Evolutionary conservation across 345 rosid species (phyloP).

Genomic region (Eucalyptus decipiens): DNA sequence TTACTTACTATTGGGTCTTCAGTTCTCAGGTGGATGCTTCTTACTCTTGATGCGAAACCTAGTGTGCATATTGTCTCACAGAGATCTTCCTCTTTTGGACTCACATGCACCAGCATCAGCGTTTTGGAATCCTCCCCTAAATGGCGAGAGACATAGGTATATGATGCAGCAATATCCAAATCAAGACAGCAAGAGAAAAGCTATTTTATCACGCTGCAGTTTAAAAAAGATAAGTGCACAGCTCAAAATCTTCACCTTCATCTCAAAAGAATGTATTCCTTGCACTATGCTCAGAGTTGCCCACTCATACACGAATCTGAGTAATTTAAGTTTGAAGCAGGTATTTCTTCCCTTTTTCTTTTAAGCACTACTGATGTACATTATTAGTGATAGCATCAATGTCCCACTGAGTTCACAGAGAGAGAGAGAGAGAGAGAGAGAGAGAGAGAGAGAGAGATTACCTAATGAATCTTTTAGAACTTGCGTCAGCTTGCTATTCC

Average conservation of each 20-base stretch:
- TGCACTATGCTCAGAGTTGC: not conserved
- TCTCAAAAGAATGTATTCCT: not conserved
- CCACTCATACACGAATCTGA: not conserved
- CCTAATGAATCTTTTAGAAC: constrained; percentile 82
- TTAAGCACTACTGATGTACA: not conserved
- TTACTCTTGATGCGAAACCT: constrained; percentile 60
- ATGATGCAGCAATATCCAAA: not conserved
- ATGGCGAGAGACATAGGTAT: not conserved
- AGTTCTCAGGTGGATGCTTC: constrained; percentile 47
- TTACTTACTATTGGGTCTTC: constrained; percentile 41
- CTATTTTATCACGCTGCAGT: not conserved
- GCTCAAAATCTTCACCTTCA: not conserved
- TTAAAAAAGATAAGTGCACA: not conserved
- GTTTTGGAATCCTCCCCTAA: constrained; percentile 77
- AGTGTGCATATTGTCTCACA: constrained; percentile 77
- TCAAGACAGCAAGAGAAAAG: not conserved
- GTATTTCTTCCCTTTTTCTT: not conserved
- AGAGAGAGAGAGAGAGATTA: not conserved
- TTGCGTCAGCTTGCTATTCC: constrained; percentile 86
- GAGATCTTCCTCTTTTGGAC: constrained; percentile 73
- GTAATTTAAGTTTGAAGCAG: not conserved
- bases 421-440: not conserved
- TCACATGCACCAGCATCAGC: constrained; percentile 77
- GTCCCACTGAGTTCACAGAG: not conserved
- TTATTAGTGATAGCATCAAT: not conserved